Evolutionary conservation across 192 early-diverging fungal genomes (phyloP).

Genomic region (Backusella mclennaniae): DNA sequence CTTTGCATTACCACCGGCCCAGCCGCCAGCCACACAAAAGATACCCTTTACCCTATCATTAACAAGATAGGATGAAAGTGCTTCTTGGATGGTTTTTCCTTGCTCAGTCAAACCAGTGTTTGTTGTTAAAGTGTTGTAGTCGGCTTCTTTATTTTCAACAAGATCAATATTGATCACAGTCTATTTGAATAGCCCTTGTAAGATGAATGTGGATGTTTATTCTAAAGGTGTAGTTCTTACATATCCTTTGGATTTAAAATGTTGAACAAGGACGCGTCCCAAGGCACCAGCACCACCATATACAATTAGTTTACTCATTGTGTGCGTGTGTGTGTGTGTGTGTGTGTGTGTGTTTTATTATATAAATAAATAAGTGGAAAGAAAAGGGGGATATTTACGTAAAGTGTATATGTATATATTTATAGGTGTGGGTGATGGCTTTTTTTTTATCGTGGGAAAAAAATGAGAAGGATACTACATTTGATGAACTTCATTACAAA

Average conservation of each 20-base stretch:
- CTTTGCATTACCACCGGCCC: slow-evolving; percentile 87
- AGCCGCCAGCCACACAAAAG: slow-evolving; percentile 94
- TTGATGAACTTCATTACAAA: slow-evolving; percentile 10
- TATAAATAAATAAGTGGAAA: not conserved
- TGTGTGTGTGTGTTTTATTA: not conserved
- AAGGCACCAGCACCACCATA: slow-evolving; percentile 93
- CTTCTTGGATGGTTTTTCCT: slow-evolving; percentile 52
- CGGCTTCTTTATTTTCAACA: slow-evolving; percentile 67
- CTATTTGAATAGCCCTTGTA: slow-evolving; percentile 32
- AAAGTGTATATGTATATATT: not conserved
- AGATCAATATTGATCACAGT: slow-evolving; percentile 80
- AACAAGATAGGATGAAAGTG: slow-evolving; percentile 35
- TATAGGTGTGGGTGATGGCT: not conserved
- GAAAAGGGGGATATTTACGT: not conserved
- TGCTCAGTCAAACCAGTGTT: slow-evolving; percentile 54
- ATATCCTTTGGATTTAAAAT: slow-evolving; percentile 75
- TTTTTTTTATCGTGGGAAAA: slow-evolving; percentile 5
- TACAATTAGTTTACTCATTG: slow-evolving; percentile 69
- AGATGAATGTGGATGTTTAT: not conserved
- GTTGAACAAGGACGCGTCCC: slow-evolving; percentile 69
- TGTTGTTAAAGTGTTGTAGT: slow-evolving; percentile 64
- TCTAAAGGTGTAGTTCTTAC: slow-evolving; percentile 36
- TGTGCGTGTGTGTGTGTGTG: not conserved
- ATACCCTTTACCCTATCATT: slow-evolving; percentile 72
- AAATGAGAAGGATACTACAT: not conserved